Base-by-base conservation (phyloP, 2,329 filamentous ascomycete species). In the Aschersonia sp. region DNA sequence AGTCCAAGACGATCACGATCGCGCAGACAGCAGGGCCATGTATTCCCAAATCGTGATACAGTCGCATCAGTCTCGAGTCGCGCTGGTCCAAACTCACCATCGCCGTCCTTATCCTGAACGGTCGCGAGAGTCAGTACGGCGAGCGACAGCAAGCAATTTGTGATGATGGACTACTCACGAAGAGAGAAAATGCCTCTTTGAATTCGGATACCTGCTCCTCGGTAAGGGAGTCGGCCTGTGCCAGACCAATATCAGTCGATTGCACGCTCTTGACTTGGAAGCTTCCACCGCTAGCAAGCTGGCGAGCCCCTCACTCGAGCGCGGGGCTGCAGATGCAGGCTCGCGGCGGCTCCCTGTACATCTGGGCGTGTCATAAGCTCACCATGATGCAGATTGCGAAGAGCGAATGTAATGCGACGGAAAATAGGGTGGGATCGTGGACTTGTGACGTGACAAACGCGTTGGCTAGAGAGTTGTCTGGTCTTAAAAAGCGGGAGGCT, bases 151-250 rank as follows among this genome's bases (percentile, higher is more conserved):
- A 32, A 14, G 32, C 6, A 5, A 2, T 43, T 22, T 2, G 8
- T 9, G 9, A 8, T 41, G 30, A 14, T 9, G 5, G 31, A 42
- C 43, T 30, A 71, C 92, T 83, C 83, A 98, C 92, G 72, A 98
- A 98, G 57, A 98, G 87, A 68, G 92, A 98, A 75, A 98, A 98
- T 48, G 92, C 92, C 76, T 98, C 92, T 85, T 97, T 98, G 79
- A 97, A 98, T 76, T 98, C 92, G 67, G 92, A 97, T 68, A 98
- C 92, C 80, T 98, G 92, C 76, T 98, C 92, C 79, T 98, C 92
- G 61, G 92, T 97, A 65, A 98, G 84, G 69, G 90, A 90, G 69
- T 98, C 92, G 68, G 90, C 90, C 90, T 97, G 67, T 48, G 47
- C 40, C 44, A 46, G 48, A 45, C 35, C 10, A 44, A n/a, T 32